Evolutionary conservation across 2,329 filamentous ascomycete genomes (phyloP).

Genomic region (Colletotrichum lentis): DNA sequence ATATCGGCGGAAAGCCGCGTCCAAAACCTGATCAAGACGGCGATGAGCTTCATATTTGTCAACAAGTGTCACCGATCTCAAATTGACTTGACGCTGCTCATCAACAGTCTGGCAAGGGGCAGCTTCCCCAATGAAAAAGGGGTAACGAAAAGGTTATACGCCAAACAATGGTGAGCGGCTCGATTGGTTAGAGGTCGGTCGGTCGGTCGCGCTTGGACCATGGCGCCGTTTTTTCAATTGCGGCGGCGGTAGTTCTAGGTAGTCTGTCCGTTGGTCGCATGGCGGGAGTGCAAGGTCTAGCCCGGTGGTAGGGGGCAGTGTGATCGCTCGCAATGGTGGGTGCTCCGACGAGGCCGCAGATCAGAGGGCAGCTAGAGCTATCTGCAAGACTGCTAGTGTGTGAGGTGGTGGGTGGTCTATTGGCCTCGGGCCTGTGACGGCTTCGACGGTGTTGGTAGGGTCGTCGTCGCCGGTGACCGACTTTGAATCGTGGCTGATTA

Average conservation of each 20-base stretch:
- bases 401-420: not conserved
- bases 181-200: not conserved
- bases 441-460: not conserved
- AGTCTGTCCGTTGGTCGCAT: not conserved
- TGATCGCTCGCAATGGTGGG: not conserved
- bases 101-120: not conserved
- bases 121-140: not conserved
- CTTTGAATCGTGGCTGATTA: constrained; percentile 25
- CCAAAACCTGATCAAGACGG: not conserved
- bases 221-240: not conserved
- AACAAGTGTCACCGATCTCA: not conserved
- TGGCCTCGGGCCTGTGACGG: constrained; percentile 2
- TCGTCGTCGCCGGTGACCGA: not conserved
- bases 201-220: not conserved
- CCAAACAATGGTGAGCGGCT: constrained; percentile 1
- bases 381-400: not conserved
- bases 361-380: constrained; percentile 8
- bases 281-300: constrained; percentile 18
- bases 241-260: not conserved
- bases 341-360: constrained; percentile 25
- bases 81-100: constrained; percentile 1
- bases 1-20: not conserved
- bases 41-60: not conserved
- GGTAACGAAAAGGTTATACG: not conserved
- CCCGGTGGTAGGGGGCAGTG: constrained; percentile 17